Evolutionary conservation across 2,329 filamentous ascomycete genomes (phyloP).

Genomic region (Colletotrichum sp.): DNA sequence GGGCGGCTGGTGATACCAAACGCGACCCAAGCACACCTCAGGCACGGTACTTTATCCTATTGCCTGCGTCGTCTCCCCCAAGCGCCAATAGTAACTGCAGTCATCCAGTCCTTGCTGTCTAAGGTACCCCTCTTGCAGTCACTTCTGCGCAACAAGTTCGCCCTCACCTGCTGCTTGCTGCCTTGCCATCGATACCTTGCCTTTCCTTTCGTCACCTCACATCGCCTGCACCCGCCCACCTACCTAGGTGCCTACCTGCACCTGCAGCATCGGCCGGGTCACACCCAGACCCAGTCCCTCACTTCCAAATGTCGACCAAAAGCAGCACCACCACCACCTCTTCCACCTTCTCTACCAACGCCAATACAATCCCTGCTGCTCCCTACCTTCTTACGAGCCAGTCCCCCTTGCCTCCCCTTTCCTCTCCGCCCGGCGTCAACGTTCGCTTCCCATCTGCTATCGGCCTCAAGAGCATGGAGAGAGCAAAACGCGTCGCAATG

Average conservation of each 20-base stretch:
- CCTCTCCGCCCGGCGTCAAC: background rate
- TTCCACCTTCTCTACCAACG: slow-evolving; percentile 7
- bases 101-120: background rate
- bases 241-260: background rate
- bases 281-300: background rate
- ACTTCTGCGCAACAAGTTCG: background rate
- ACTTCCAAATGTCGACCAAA: background rate
- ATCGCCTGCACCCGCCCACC: background rate
- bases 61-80: background rate
- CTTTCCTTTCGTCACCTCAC: background rate
- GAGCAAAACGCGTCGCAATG: slow-evolving; percentile 26
- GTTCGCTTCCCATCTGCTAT: slow-evolving; percentile 4
- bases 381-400: slow-evolving; percentile 3
- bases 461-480: background rate
- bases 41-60: background rate
- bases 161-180: background rate
- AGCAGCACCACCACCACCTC: background rate
- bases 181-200: background rate
- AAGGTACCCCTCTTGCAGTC: background rate
- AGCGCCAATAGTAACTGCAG: slow-evolving; percentile 15
- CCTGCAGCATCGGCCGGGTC: background rate
- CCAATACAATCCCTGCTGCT: slow-evolving; percentile 7
- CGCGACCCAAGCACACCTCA: background rate
- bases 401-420: background rate
- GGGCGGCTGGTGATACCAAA: background rate